Evolutionary conservation across 2,329 filamentous ascomycete species (phyloP), one percentile per base, ranked within the genome.

Genomic region (Hymenoscyphus occultus): DNA sequence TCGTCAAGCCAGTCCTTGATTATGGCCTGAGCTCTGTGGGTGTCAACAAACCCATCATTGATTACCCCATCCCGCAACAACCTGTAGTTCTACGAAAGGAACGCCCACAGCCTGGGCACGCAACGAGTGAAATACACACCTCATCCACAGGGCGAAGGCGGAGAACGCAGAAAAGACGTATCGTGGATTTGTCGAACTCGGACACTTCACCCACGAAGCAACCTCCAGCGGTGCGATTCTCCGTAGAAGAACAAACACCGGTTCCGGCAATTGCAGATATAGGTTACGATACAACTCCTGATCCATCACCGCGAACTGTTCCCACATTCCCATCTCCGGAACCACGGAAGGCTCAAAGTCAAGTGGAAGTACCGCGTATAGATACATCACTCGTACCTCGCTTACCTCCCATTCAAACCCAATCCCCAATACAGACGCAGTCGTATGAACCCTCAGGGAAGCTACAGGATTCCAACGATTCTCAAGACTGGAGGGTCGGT

Each of bases 1-100:
- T 96, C 16, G 85, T 96, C 65, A 92, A 90, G 75, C 86, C 89
- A 14, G 81, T 83, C 32, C 83, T 86, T 14, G 88, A 91, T 70
- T 80, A 83, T 65, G 73, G 77, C 10, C 79, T 88, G 10, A 81
- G 83, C 7, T 82, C 85, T 5, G 82, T 89, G 2, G 83, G 91
- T 66, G 85, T 91, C 16, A 88, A 86, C 78, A 92, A 90, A 72
- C 84, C 88, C 28, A 79, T 86, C 35, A 84, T 87, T 59, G 79
- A 87, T 54, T 83, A 87, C 66, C 81, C 82, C 51, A 67, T 75
- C 16, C 78, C 69, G 28, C 81, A 78, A 68, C 84, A 86, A 66
- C 77, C 81, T 3, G 72, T 80, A 0, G 80, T 85, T 1, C 76
- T 86, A 39, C 84, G 84, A n/a, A 89, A 88, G 72, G 86, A 89